phyloP scores from a whole-genome alignment of 768 basidiomycete genomes.

The Amanita inopinata region DNA sequence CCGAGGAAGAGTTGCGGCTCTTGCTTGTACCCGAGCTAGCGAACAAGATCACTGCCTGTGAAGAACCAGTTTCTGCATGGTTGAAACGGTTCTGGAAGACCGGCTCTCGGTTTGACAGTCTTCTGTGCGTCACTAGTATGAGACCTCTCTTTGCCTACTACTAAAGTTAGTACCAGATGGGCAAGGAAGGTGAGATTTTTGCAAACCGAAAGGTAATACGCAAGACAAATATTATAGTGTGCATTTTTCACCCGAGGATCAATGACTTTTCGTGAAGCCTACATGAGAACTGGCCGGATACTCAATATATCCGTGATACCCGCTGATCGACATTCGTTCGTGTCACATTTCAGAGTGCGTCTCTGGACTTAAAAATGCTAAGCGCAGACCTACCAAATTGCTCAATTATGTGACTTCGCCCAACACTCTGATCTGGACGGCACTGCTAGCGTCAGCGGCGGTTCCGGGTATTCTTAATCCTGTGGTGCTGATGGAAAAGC shows the following conservation, averaged over 20 bases:
- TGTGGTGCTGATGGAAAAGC: slow-evolving; percentile 91
- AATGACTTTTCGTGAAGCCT: slow-evolving; percentile 93
- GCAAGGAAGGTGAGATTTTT: slow-evolving; percentile 62
- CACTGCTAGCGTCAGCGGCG: slow-evolving; percentile 80
- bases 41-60: slow-evolving; percentile 71
- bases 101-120: slow-evolving; percentile 91
- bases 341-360: background rate
- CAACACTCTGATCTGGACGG: slow-evolving; percentile 78
- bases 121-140: slow-evolving; percentile 23
- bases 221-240: slow-evolving; percentile 33
- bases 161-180: slow-evolving; percentile 43
- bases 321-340: slow-evolving; percentile 77
- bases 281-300: slow-evolving; percentile 83
- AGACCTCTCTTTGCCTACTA: slow-evolving; percentile 2
- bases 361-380: slow-evolving; percentile 8
- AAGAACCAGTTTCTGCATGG: slow-evolving; percentile 68
- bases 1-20: slow-evolving; percentile 73
- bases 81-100: slow-evolving; percentile 67
- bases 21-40: slow-evolving; percentile 80
- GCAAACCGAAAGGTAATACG: background rate
- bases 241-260: slow-evolving; percentile 89
- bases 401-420: slow-evolving; percentile 96
- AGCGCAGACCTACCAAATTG: slow-evolving; percentile 78
- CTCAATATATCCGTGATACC: slow-evolving; percentile 92
- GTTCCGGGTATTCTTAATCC: slow-evolving; percentile 95